Percentiles rank a stretch among this genome's conserved stretches.
Conservation (phyloP, 2,329 filamentous ascomycete species). For the Eurotiales sp. region DNA sequence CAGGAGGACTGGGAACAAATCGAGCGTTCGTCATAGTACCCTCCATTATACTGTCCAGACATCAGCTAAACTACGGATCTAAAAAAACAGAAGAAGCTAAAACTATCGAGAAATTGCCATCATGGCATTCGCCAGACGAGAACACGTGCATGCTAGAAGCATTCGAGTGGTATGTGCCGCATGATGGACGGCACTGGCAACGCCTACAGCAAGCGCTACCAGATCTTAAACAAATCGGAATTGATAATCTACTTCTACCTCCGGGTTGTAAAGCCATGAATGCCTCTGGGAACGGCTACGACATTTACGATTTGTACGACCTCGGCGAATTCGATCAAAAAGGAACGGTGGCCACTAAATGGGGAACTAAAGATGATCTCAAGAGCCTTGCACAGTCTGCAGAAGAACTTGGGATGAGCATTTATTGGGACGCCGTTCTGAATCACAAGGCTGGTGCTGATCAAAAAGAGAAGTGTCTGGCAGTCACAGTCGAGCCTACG, state of each 20-base stretch:
- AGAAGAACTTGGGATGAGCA: conserved; percentile 50
- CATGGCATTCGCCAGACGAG: conserved; percentile 29
- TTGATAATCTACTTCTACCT: conserved; percentile 65
- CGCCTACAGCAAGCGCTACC: conserved; percentile 53
- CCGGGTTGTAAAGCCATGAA: conserved; percentile 66
- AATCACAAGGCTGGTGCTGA: conserved; percentile 71
- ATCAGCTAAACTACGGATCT: conserved; percentile 1
- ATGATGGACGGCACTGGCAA: conserved; percentile 58
- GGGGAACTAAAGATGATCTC: conserved; percentile 63
- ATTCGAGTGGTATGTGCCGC: conserved; percentile 70
- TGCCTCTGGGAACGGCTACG: conserved; percentile 62
- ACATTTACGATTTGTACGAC: conserved; percentile 67
- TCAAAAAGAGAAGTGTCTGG: conserved; percentile 58
- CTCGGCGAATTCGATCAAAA: conserved; percentile 72
- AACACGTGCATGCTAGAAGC: conserved; percentile 60
- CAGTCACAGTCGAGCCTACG: conserved; percentile 60
- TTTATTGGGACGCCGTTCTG: conserved; percentile 68
- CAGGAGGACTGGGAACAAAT: conserved; percentile 22
- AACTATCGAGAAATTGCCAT: conserved; percentile 23
- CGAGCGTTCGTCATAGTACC: conserved; percentile 19
- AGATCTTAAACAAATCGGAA: conserved; percentile 55
- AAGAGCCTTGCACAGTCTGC: conserved; percentile 50
- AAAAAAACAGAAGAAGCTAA: conserved; percentile 21
- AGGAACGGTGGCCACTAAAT: conserved; percentile 60
- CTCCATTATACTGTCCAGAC: neutral